Conservation (phyloP, 352 stramenopile genomes). For the Bremia lactucae region DNA sequence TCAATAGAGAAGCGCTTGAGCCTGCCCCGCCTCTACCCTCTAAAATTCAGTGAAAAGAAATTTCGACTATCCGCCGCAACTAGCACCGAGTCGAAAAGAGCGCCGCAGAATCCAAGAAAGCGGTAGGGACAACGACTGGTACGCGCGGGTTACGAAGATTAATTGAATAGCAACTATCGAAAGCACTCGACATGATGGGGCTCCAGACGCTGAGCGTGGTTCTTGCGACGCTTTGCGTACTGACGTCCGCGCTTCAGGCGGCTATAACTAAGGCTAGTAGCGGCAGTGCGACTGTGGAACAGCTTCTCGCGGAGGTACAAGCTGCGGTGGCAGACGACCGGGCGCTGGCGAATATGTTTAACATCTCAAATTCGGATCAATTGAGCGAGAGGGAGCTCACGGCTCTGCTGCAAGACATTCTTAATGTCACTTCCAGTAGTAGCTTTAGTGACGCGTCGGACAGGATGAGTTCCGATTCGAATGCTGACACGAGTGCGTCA, state of each 20-base stretch:
- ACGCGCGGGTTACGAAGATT: too few relatives aligned
- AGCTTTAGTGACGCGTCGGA: too few relatives aligned
- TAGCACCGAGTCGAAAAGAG: too few relatives aligned
- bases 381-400: conserved; percentile 31
- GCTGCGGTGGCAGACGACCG: conserved; percentile 19
- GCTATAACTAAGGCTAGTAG: conserved; percentile 11
- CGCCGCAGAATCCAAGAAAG: too few relatives aligned
- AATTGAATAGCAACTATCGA: too few relatives aligned
- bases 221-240: conserved; percentile 9
- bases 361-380: conserved; percentile 22
- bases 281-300: conserved; percentile 16
- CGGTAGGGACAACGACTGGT: too few relatives aligned
- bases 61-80: too few relatives aligned
- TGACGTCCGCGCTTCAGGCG: conserved; percentile 1
- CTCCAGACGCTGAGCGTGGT: conserved; percentile 8
- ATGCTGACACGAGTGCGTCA: too few relatives aligned
- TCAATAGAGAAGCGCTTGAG: too few relatives aligned
- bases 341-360: conserved; percentile 30
- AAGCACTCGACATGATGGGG: conserved; percentile 9
- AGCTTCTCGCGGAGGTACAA: conserved; percentile 28
- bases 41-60: too few relatives aligned
- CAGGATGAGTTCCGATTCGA: too few relatives aligned
- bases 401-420: conserved; percentile 18
- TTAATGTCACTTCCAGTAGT: conserved; percentile 12
- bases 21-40: too few relatives aligned